phyloP scores from a whole-genome alignment of 129 eudicot genomes.

The Ambrosia trifida region DNA sequence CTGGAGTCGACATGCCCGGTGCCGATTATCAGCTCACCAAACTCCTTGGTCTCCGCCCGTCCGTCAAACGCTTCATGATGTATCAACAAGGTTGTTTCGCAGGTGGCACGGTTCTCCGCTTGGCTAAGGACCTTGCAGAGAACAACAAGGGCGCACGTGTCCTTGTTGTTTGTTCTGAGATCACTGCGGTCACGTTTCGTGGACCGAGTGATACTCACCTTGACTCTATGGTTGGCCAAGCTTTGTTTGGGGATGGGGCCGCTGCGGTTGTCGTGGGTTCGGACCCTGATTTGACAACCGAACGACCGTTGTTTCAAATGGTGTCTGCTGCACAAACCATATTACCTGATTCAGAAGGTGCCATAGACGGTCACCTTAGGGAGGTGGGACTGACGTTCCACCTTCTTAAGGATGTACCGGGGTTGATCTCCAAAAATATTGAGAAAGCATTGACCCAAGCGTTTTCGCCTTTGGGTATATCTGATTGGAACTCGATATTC shows the following conservation, averaged over 20 bases:
- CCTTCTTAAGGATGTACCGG: slow-evolving; percentile 49
- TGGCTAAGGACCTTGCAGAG: slow-evolving; percentile 71
- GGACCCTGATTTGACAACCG: slow-evolving; percentile 32
- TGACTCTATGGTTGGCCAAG: slow-evolving; percentile 64
- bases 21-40: slow-evolving; percentile 75
- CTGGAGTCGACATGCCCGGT: slow-evolving; percentile 80
- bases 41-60: slow-evolving; percentile 66
- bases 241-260: slow-evolving; percentile 56
- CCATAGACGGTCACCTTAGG: slow-evolving; percentile 38
- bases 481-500: slow-evolving; percentile 66
- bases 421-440: slow-evolving; percentile 58
- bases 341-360: slow-evolving; percentile 37
- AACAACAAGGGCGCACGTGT: slow-evolving; percentile 65
- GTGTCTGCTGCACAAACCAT: slow-evolving; percentile 40
- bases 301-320: slow-evolving; percentile 39
- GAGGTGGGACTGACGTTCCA: slow-evolving; percentile 43
- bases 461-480: slow-evolving; percentile 47
- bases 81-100: slow-evolving; percentile 45
- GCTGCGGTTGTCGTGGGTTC: slow-evolving; percentile 44
- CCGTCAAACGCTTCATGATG: slow-evolving; percentile 59
- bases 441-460: slow-evolving; percentile 48
- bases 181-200: slow-evolving; percentile 66
- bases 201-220: slow-evolving; percentile 63
- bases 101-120: slow-evolving; percentile 55
- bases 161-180: slow-evolving; percentile 63